A percentile compares a stretch with the other conserved stretches of the same genome.
Evolutionary conservation across 352 stramenopile genomes (phyloP).

Genomic region (Pythium graminicola): DNA sequence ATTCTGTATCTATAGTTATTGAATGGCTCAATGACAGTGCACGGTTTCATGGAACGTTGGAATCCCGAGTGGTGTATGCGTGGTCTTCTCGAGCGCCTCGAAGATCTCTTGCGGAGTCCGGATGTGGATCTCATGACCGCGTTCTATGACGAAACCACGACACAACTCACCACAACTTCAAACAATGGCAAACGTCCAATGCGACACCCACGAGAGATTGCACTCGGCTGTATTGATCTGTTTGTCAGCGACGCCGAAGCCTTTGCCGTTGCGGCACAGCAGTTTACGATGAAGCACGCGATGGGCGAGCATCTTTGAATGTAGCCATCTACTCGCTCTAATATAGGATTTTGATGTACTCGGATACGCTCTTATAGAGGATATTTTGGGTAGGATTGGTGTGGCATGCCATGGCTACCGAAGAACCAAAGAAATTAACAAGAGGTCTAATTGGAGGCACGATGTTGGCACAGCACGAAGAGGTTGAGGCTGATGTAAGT

Average conservation of each 20-base stretch:
- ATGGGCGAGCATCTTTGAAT: neutral
- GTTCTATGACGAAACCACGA: conserved; percentile 38
- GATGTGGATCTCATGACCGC: conserved; percentile 39
- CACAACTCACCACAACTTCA: conserved; percentile 15
- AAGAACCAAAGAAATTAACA: conserved; percentile 10
- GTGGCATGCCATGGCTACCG: conserved; percentile 5
- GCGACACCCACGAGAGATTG: conserved; percentile 45
- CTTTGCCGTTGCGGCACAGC: conserved; percentile 30
- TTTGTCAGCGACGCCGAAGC: conserved; percentile 31
- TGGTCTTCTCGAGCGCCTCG: conserved; percentile 36
- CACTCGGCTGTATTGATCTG: conserved; percentile 43
- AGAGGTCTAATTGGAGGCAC: neutral
- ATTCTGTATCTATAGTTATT: conserved; percentile 34
- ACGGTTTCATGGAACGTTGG: conserved; percentile 40
- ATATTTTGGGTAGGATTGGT: conserved; percentile 7
- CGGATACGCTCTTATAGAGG: neutral
- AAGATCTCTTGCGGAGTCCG: conserved; percentile 29
- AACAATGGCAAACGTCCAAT: conserved; percentile 15
- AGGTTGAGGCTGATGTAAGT: conserved; percentile 78
- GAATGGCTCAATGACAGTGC: conserved; percentile 43
- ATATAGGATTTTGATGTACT: neutral
- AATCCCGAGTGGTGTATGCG: conserved; percentile 53
- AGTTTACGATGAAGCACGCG: conserved; percentile 24
- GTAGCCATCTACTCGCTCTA: conserved; percentile 5
- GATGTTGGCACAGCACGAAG: conserved; percentile 75